These are phyloP conservation scores for Metarhizium sp. DNA, from an alignment of 2,329 filamentous ascomycete genomes.

Conservation along the genomic window DNA sequence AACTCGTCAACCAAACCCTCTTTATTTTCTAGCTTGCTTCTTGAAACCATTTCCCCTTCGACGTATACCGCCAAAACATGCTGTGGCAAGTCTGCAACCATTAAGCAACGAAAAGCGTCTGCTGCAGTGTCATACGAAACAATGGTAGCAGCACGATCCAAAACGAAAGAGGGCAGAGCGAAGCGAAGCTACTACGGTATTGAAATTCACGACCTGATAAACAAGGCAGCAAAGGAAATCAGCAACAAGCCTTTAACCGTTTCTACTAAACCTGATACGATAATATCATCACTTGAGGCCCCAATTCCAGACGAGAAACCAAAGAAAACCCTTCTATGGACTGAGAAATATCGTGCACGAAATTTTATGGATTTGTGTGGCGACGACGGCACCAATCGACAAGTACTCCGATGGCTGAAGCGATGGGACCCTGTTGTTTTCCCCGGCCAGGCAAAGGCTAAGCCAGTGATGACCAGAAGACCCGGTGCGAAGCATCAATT, in stretches of 20 bases:
- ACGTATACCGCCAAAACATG: conserved; percentile 42
- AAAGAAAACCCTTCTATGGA: conserved; percentile 66
- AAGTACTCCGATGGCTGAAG: conserved; percentile 89
- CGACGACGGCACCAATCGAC: conserved; percentile 85
- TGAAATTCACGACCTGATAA: conserved; percentile 76
- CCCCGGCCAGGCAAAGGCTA: conserved; percentile 59
- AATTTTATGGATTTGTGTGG: conserved; percentile 91
- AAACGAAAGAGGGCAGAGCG: conserved; percentile 56
- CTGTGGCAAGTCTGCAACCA: conserved; percentile 44
- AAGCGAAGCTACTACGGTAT: conserved; percentile 82
- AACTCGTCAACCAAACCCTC: conserved; percentile 13
- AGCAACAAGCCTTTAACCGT: conserved; percentile 23
- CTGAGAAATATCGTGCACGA: conserved; percentile 89
- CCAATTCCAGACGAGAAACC: conserved; percentile 24
- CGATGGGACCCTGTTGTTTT: conserved; percentile 91
- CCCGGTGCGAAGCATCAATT: conserved; percentile 32
- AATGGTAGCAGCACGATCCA: conserved; percentile 59
- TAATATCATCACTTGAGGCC: conserved; percentile 35
- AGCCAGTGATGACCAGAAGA: conserved; percentile 32
- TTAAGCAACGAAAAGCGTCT: conserved; percentile 43
- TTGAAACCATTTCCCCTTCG: conserved; percentile 15
- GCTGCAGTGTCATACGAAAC: conserved; percentile 50
- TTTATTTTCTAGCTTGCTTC: conserved; percentile 18
- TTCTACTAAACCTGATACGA: conserved; percentile 18
- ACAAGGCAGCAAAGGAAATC: conserved; percentile 56